Base-by-base conservation (phyloP, 768 basidiomycete species). In the Daedaleopsis nitida region DNA sequence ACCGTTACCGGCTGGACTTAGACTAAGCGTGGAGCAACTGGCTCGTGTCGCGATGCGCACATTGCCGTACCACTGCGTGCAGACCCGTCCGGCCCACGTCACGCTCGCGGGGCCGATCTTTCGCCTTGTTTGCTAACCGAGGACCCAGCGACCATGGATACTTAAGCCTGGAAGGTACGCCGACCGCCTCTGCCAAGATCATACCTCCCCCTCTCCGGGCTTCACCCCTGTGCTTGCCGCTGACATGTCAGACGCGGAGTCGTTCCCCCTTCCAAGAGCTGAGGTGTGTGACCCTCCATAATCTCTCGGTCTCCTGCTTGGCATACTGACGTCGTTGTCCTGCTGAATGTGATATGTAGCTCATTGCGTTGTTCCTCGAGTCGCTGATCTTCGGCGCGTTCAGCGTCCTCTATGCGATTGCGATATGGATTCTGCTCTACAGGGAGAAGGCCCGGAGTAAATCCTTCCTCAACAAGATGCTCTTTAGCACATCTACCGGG, bases 351-450 rank as follows among this genome's bases (percentile, higher is more conserved):
- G 2, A 11, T 48, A 50, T 53, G 9, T 24, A 56, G 55, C 19
- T 56, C 43, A 38, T 56, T 12, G 42, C 55, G 24, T 21, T 56
- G 21, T 56, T 56, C 45, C 43, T 56, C 7, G 55, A 56, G 13
- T 44, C 55, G 12, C 55, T 56, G 19, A 6, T 56, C 16, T 56
- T 45, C 10, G 55, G 55, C 10, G 55, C 55, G 17, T 56, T 56
- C 43, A 10, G 32, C 34, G 43, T 56, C 16, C 43, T 56, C 1
- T 56, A 39, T 34, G 24, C 21, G 16, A 56, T 56, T n/a, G 32
- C 56, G 37, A 37, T 57, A 50, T 57, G 56, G 56, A 51, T 57
- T 24, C 49, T 57, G 7, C 34, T 37, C 3, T 48, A 49, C 24
- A n/a, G 47, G 49, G 47, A 49, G 47, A 49, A 27, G 23, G 48